A percentile compares a stretch with the other conserved stretches of the same genome.
phyloP scores from a whole-genome alignment of 202 grass and related monocot genomes.

The Digitaria exilis region DNA sequence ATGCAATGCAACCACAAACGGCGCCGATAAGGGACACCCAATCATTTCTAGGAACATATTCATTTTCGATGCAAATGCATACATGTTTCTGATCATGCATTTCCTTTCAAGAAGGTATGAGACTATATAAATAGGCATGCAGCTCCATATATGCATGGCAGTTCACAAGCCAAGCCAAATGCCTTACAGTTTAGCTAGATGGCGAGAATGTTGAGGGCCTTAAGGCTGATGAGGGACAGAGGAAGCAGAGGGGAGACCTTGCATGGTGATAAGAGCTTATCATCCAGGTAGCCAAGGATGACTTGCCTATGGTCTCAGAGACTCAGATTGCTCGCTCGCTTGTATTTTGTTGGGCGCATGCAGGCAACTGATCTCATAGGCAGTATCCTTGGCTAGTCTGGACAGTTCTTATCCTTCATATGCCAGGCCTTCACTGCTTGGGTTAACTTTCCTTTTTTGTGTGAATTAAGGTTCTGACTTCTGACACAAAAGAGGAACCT shows the following conservation, averaged over 20 bases:
- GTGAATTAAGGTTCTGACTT: neutral
- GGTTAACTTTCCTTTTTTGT: neutral
- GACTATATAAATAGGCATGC: constrained; percentile 18
- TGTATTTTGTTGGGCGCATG: neutral
- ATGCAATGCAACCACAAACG: neutral
- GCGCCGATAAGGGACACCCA: neutral
- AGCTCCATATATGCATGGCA: neutral
- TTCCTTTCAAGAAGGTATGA: neutral
- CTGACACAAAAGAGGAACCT: neutral
- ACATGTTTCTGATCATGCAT: neutral
- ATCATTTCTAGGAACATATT: constrained; percentile 32
- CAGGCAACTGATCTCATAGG: constrained; percentile 30
- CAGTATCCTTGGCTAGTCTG: constrained; percentile 57
- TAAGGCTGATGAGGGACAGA: neutral
- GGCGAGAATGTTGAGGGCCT: neutral
- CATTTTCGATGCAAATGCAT: constrained; percentile 7
- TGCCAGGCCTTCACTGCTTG: constrained; percentile 9
- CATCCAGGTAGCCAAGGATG: constrained; percentile 52
- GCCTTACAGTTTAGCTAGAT: neutral
- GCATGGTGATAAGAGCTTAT: constrained; percentile 39
- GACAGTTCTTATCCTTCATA: constrained; percentile 37
- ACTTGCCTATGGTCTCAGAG: constrained; percentile 40
- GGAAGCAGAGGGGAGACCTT: neutral
- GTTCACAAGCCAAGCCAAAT: neutral
- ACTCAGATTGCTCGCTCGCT: neutral